A percentile compares a stretch with the other conserved stretches of the same genome.
phyloP scores from a whole-genome alignment of 805 yeast genomes.

The Candida sphagnicola region DNA sequence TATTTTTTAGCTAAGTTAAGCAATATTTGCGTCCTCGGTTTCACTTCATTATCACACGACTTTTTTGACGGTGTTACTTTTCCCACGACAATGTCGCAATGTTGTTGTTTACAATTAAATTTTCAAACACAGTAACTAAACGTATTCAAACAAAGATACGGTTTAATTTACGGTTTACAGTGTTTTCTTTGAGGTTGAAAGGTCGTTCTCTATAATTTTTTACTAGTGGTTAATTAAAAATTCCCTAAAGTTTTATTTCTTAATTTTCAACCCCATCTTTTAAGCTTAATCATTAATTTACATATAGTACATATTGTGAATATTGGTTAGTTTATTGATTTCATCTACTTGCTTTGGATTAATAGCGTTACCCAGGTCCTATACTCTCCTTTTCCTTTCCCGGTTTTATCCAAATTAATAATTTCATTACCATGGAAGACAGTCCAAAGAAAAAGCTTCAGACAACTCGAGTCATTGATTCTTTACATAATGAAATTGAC shows the following conservation, averaged over 20 bases:
- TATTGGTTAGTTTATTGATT: neutral
- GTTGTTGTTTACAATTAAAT: neutral
- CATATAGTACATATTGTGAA: neutral
- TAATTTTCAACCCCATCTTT: neutral
- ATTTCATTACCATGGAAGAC: constrained; percentile 17
- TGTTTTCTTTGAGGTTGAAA: neutral
- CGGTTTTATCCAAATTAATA: no score
- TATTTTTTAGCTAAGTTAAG: no score
- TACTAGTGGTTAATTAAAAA: neutral
- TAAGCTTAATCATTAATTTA: neutral
- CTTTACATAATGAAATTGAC: constrained; percentile 45
- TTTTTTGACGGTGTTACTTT: no score
- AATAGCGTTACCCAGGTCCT: no score
- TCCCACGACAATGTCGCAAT: neutral
- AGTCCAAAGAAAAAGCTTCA: constrained; percentile 19
- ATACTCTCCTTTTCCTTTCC: no score
- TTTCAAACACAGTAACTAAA: neutral
- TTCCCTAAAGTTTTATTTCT: neutral
- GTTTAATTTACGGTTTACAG: neutral
- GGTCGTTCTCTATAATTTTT: neutral
- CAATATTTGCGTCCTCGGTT: no score
- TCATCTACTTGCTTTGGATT: no score
- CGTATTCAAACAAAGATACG: neutral
- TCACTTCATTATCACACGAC: no score
- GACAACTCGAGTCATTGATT: constrained; percentile 45